These are phyloP conservation scores for Xylogone sp. DNA, from an alignment of 2,329 filamentous ascomycete species.

Conservation along the genomic window DNA sequence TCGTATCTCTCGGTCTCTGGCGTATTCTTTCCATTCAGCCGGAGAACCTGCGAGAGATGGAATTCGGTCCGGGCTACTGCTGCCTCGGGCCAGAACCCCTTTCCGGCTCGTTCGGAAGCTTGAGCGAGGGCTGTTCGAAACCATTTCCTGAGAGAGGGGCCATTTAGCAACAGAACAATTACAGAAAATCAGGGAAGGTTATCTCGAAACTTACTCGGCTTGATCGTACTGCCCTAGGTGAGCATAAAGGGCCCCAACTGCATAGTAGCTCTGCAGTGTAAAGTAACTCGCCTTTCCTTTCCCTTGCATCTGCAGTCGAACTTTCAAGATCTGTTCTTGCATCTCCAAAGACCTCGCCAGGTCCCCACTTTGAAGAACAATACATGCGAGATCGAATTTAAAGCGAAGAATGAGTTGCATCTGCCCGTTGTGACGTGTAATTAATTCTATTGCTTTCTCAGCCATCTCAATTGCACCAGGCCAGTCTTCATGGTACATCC, in stretches of 20 bases:
- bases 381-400: slow-evolving; percentile 15
- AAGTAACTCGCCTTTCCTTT: slow-evolving; percentile 12
- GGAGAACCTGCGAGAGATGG: slow-evolving; percentile 7
- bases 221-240: slow-evolving; percentile 10
- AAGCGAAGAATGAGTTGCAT: slow-evolving; percentile 8
- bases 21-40: neutral
- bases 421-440: slow-evolving; percentile 5
- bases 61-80: slow-evolving; percentile 7
- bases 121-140: slow-evolving; percentile 5
- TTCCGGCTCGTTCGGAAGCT: slow-evolving; percentile 4
- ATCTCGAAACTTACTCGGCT: slow-evolving; percentile 13
- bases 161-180: neutral
- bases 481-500: slow-evolving; percentile 14
- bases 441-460: slow-evolving; percentile 8
- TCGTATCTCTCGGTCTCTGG: slow-evolving; percentile 1
- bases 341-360: slow-evolving; percentile 8
- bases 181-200: too few relatives aligned
- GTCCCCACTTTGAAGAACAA: slow-evolving; percentile 15
- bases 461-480: slow-evolving; percentile 8
- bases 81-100: slow-evolving; percentile 7
- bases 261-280: slow-evolving; percentile 17
- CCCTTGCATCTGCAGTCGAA: slow-evolving; percentile 2
- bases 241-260: slow-evolving; percentile 10
- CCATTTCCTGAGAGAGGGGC: neutral
- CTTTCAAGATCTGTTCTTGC: slow-evolving; percentile 11